phyloP scores from a whole-genome alignment of 768 basidiomycete genomes.

The Tulasnella sp. region DNA sequence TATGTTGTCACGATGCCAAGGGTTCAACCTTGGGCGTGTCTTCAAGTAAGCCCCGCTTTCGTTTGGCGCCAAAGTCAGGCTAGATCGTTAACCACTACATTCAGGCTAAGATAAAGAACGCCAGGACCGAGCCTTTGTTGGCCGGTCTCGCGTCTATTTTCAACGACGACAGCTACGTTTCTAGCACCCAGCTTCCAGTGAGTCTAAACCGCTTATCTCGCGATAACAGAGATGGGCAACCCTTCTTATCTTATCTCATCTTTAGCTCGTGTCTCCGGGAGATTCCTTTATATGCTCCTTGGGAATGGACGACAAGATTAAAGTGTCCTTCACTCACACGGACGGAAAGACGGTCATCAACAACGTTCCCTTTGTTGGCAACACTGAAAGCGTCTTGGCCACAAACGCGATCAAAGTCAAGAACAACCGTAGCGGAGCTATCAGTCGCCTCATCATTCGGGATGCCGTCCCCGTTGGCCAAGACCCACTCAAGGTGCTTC shows the following conservation, averaged over 20 bases:
- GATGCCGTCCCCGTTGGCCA: conserved; percentile 26
- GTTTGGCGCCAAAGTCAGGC: neutral
- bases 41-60: neutral
- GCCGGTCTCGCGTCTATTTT: conserved; percentile 49
- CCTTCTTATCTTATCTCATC: conserved; percentile 5
- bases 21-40: neutral
- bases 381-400: conserved; percentile 18
- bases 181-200: conserved; percentile 35
- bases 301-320: conserved; percentile 35
- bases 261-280: conserved; percentile 41
- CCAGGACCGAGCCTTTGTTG: conserved; percentile 49
- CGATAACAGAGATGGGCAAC: neutral
- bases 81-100: neutral
- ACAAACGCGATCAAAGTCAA: conserved; percentile 23
- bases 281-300: conserved; percentile 51
- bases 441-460: conserved; percentile 27
- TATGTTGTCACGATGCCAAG: neutral
- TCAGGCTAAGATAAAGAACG: conserved; percentile 48
- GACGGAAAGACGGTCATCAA: conserved; percentile 16
- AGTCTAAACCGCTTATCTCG: conserved; percentile 21
- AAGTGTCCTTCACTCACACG: conserved; percentile 29
- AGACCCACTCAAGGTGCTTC: conserved; percentile 15
- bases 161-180: conserved; percentile 50
- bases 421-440: conserved; percentile 20
- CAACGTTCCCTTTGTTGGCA: conserved; percentile 11